Base-by-base conservation (phyloP, 352 stramenopile genomes). In the Achlya hypogyna region DNA sequence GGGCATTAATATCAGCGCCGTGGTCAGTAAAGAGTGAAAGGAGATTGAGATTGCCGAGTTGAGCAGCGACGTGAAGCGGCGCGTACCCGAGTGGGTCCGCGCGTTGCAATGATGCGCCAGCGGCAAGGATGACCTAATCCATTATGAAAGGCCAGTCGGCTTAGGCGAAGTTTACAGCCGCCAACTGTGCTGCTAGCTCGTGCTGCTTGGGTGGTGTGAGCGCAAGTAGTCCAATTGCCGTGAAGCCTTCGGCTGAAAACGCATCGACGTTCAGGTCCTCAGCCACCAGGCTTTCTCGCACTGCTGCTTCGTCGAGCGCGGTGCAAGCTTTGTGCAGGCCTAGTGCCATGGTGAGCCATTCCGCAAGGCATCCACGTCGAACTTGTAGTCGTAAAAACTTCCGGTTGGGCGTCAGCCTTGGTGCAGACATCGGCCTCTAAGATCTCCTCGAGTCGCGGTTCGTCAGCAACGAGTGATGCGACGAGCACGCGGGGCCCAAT, bases 41-140 rank as follows among this genome's bases (percentile, higher is more conserved):
- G 51, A n/a, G n/a, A n/a, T n/a, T n/a, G n/a, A n/a, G n/a, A n/a
- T 73, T 73, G 54, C 69, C 69, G 5, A 72, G 14, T 18, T 51
- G 53, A 27, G 62, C 65, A 25, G 65, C 53, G 53, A 51, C 70
- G 35, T 73, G 69, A 25, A 73, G 34, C 16, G 51, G 20, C 25
- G 60, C 73, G n/a, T 59, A 72, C n/a, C 69, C 69, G 27, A 51
- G 25, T 5, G 34, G 22, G 23, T 73, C 69, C 3, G 25, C 16
- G 1, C 64, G 12, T 10, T 22, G 16, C 5, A 62, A 12, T 16
- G 14, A 51, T 1, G 69, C 69, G 23, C 68, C 68, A 34, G 56
- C 32, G 20, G 32, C 9, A 14, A 72, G 43, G 8, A 73, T 0
- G 16, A 71, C 14, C 65, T 73, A 58, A 6, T 6, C 6, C 6